Base-by-base conservation (phyloP, 2,329 filamentous ascomycete species). In the Coniochaeta ligniaria region DNA sequence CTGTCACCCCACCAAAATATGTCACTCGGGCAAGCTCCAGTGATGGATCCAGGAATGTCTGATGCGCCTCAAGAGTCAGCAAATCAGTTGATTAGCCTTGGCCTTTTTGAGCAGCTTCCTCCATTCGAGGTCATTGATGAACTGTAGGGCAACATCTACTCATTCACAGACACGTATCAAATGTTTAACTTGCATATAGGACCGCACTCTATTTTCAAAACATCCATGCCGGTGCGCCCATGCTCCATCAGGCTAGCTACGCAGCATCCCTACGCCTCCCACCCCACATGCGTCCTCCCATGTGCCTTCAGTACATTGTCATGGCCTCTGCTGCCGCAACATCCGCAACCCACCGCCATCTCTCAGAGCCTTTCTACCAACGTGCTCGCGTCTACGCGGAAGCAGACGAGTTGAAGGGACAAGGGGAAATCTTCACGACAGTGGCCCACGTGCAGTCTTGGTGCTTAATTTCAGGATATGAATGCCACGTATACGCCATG, bases 401-500 rank as follows among this genome's bases (percentile, higher is more conserved):
- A 50, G 50, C 60, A 3, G 66, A 68, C 17, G 66, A 68, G 52
- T 50, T 65, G 28, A 63, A 58, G 59, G 63, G 57, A 2, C 60
- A 62, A 28, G 63, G 65, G 1, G 62, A 66, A 16, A 60, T 26
- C 31, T 64, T 85, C 57, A 78, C 87, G 61, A 84, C 80, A 3
- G 68, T 89, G 41, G 79, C 79, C 5, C 83, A 88, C 68, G 82
- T 80, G 41, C 87, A 90, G 68, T 75, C 81, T 6, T 89, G 86
- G 86, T 73, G 78, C 6, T 74, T 90, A 22, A 78, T 86, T 45
- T 76, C 78, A 16, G 78, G 76, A 1, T 89, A 88, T 65, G 87
- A 90, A 68, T 89, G 88, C 73, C 87, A 85, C 17, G 31, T 57
- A 69, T 78, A 82, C 69, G 87, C 89, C 79, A 85, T 83, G 68